These are phyloP conservation scores for Cladochytrium replicatum DNA, from an alignment of 192 early-diverging fungal species.

Conservation along the genomic window DNA sequence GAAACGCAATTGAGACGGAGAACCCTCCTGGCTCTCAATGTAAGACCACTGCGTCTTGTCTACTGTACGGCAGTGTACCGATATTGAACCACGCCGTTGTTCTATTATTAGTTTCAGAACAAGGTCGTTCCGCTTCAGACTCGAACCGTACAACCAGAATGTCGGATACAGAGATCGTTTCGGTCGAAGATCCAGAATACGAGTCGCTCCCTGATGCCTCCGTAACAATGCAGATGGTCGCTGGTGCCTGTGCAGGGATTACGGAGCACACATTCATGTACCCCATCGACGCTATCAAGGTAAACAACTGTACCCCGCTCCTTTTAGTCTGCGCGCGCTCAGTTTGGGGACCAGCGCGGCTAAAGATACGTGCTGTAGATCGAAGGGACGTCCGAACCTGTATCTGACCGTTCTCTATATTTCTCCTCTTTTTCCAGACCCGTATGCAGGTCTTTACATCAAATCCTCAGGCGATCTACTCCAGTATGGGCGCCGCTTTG, in stretches of 20 bases:
- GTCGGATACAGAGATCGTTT: no score
- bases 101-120: no score
- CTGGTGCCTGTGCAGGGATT: conserved; percentile 94
- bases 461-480: conserved; percentile 55
- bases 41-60: no score
- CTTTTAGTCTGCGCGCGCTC: background rate
- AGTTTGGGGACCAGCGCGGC: no score
- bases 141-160: no score
- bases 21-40: no score
- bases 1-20: no score
- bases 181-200: conserved; percentile 66
- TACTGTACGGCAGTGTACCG: no score
- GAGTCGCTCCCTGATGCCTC: conserved; percentile 83
- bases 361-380: no score
- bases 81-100: no score
- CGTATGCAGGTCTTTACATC: conserved; percentile 84
- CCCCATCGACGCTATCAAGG: conserved; percentile 91
- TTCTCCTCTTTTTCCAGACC: conserved; percentile 50
- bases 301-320: conserved; percentile 17
- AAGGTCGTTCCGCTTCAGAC: no score
- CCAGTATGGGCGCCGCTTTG: conserved; percentile 58
- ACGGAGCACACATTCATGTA: conserved; percentile 94
- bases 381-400: no score
- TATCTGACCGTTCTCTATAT: conserved; percentile 4
- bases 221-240: conserved; percentile 71